phyloP scores from a whole-genome alignment of 1,139 yeast species.

The Cylindricascospora bacillispora region DNA sequence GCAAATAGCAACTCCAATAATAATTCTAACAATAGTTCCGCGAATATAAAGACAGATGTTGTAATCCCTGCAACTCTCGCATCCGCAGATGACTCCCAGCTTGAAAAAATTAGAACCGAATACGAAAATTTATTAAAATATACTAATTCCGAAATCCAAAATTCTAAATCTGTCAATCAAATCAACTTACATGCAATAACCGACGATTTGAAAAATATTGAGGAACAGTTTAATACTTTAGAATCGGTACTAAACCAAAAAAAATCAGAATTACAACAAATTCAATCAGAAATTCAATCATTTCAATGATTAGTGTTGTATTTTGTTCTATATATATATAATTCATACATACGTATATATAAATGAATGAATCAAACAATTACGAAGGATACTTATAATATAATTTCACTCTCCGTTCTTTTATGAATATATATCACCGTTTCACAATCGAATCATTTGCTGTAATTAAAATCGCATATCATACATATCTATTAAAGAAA shows the following conservation, averaged over 20 bases:
- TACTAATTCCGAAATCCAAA: conserved; percentile 33
- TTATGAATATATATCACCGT: not conserved
- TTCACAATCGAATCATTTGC: no score
- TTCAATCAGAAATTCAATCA: conserved; percentile 31
- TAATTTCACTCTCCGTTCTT: not conserved
- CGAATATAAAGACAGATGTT: conserved; percentile 34
- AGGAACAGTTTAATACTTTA: conserved; percentile 41
- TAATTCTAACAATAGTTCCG: conserved; percentile 15
- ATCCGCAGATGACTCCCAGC: conserved; percentile 35
- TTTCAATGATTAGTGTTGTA: conserved; percentile 2
- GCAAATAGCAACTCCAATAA: conserved; percentile 6
- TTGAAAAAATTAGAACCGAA: conserved; percentile 50
- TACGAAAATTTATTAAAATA: conserved; percentile 70
- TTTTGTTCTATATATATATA: no score
- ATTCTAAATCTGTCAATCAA: conserved; percentile 6
- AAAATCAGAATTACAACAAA: conserved; percentile 33
- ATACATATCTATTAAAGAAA: no score
- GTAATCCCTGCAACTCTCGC: conserved; percentile 29
- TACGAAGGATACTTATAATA: not conserved
- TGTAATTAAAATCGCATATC: no score
- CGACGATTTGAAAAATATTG: conserved; percentile 34
- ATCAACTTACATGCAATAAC: conserved; percentile 29
- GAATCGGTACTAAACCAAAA: conserved; percentile 40
- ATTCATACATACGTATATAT: not conserved
- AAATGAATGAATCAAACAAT: not conserved